phyloP scores from a whole-genome alignment of 345 rosid genomes.

The Raphanus sativus region DNA sequence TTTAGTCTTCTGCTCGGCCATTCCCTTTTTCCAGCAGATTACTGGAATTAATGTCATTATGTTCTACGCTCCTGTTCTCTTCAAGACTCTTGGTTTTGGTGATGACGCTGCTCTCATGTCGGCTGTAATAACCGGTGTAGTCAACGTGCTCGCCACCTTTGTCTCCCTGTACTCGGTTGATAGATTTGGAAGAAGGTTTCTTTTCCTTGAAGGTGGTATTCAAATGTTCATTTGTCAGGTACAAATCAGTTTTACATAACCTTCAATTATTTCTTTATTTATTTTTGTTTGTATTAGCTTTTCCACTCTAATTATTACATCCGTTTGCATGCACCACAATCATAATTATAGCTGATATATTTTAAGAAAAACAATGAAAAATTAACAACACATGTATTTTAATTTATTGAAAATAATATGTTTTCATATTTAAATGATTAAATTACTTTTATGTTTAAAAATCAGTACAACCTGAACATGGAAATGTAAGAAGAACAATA shows the following conservation, averaged over 20 bases:
- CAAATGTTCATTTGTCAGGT: constrained; percentile 46
- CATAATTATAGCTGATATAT: background rate
- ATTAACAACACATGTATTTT: background rate
- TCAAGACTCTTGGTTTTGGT: constrained; percentile 38
- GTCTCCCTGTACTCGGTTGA: constrained; percentile 41
- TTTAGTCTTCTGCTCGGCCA: constrained; percentile 30
- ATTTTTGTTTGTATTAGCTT: background rate
- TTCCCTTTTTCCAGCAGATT: constrained; percentile 40
- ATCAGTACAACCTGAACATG: no score
- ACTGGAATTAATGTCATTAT: constrained; percentile 43
- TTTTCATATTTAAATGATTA: background rate
- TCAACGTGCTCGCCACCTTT: constrained; percentile 40
- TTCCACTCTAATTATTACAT: background rate
- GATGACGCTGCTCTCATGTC: constrained; percentile 41
- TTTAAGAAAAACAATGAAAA: no score
- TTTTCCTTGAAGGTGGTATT: constrained; percentile 49
- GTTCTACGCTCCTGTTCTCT: constrained; percentile 43
- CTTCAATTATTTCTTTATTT: no score
- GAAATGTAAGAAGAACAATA: no score
- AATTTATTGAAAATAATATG: background rate
- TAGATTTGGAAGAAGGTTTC: constrained; percentile 43
- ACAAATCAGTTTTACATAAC: background rate
- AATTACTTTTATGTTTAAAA: no score
- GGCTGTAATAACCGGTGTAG: constrained; percentile 43
- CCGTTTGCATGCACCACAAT: no score